Percentiles rank a stretch among this genome's conserved stretches.
These are phyloP conservation scores for Novakomyces olei DNA, from an alignment of 805 yeast species.

Conservation along the genomic window DNA sequence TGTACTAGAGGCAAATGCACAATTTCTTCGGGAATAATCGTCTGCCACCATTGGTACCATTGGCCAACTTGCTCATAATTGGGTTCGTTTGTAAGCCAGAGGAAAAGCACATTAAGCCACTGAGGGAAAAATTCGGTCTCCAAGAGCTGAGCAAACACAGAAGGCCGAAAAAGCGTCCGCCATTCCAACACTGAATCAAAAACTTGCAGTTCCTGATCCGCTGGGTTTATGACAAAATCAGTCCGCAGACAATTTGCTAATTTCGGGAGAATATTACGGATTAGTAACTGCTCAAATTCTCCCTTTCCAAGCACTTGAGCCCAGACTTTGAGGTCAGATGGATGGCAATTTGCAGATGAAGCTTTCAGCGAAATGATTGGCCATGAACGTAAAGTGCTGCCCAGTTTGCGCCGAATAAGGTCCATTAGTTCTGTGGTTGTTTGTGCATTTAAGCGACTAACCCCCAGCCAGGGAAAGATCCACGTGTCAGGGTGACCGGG, in stretches of 20 bases:
- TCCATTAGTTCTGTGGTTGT: too few relatives aligned
- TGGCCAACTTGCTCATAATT: constrained; percentile 12
- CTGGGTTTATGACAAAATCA: constrained; percentile 13
- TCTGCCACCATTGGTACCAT: constrained; percentile 17
- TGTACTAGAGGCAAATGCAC: constrained; percentile 5
- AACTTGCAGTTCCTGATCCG: constrained; percentile 11
- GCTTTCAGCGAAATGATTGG: too few relatives aligned
- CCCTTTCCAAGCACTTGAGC: constrained; percentile 16
- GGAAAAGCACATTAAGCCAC: constrained; percentile 14
- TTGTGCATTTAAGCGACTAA: too few relatives aligned
- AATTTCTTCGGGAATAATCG: constrained; percentile 11
- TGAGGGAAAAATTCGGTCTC: constrained; percentile 21
- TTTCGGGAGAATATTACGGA: constrained; percentile 11
- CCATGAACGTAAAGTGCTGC: too few relatives aligned
- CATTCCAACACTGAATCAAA: constrained; percentile 12
- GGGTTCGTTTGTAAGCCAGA: constrained; percentile 14
- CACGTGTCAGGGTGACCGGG: constrained; percentile 17
- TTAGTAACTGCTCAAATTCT: constrained; percentile 10
- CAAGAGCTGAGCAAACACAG: constrained; percentile 13
- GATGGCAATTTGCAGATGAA: constrained; percentile 7
- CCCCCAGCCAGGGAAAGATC: constrained; percentile 23
- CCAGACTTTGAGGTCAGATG: constrained; percentile 14
- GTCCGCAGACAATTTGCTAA: constrained; percentile 6
- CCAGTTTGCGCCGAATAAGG: too few relatives aligned
- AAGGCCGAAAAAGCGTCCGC: constrained; percentile 10